A percentile compares a stretch with the other conserved stretches of the same genome.
These are phyloP conservation scores for Rosa chinensis DNA, from an alignment of 306 rosid species.

Conservation along the genomic window DNA sequence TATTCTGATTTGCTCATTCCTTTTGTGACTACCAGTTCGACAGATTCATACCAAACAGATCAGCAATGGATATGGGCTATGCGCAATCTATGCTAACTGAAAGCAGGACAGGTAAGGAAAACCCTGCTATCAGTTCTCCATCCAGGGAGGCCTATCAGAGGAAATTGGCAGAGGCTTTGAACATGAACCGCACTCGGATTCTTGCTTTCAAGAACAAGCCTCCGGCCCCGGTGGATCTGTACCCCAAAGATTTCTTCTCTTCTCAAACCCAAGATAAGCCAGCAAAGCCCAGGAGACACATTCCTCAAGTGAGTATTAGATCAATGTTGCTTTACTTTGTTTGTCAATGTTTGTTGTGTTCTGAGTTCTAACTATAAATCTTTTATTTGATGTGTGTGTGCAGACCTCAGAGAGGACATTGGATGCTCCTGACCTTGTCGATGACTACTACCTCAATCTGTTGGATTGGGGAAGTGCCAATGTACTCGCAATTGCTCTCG, in stretches of 20 bases:
- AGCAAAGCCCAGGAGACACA: conserved; percentile 45
- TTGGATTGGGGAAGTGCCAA: conserved; percentile 75
- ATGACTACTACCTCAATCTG: conserved; percentile 69
- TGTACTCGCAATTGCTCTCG: conserved; percentile 67
- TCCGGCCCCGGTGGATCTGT: conserved; percentile 48
- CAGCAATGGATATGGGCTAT: conserved; percentile 42
- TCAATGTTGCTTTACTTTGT: not conserved
- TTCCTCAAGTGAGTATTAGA: conserved; percentile 57
- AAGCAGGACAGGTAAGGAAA: conserved; percentile 52
- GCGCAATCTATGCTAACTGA: conserved; percentile 37
- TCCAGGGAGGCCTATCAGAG: conserved; percentile 57
- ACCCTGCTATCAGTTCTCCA: conserved; percentile 48
- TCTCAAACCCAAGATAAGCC: conserved; percentile 37
- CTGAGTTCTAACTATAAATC: not conserved
- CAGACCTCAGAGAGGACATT: conserved; percentile 77
- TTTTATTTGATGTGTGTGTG: not conserved
- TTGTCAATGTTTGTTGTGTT: not conserved
- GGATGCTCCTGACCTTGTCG: conserved; percentile 76
- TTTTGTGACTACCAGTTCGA: conserved; percentile 29
- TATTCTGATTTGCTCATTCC: not conserved
- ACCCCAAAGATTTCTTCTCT: conserved; percentile 50
- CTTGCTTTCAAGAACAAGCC: conserved; percentile 91
- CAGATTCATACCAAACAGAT: conserved; percentile 39
- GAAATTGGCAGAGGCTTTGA: conserved; percentile 55
- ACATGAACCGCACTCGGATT: conserved; percentile 69